Evolutionary conservation across 2,329 filamentous ascomycete genomes (phyloP), one percentile per base, ranked within the genome.

Genomic region (Plenodomus lindquistii): DNA sequence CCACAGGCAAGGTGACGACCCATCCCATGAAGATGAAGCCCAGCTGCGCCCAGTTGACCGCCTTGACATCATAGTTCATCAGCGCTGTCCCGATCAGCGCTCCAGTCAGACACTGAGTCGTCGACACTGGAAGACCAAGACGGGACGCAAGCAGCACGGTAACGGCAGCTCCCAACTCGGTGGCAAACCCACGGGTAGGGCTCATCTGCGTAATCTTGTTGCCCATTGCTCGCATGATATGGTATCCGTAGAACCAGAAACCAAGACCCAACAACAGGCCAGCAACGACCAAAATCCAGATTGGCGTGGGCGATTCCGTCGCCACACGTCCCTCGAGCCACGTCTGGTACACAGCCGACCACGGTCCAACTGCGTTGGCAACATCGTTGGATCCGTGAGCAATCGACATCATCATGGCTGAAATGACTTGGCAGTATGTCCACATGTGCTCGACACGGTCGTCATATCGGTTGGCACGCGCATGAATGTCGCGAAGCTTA

Each of bases 391-490:
- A 83, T 19, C 85, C 85, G 71, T 88, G 86, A 1, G 85, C 85
- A 60, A 89, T 89, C 2, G 85, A 88, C 24, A 86, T 86, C 49
- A 86, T 88, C 75, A 85, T 86, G 48, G 86, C 86, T 24, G 85
- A 67, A 31, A 74, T 50, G 21, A 71, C 64, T 45, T 71, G 68
- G 42, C 65, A 65, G 47, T 69, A 79, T 1, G 76, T 77, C 71
- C 73, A 79, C 41, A 77, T 65, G 61, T 80, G 75, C 58, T 79
- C 77, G 13, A 77, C 75, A 4, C 72, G 68, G 49, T 74, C 74
- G 55, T 79, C 77, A 52, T 78, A 79, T 5, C 65, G 64, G 29
- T 70, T 67, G 8, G 76, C 76, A n/a, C 68, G 67, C 27, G 73
- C 63, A 56, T 77, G 75, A 40, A 71, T 73, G 42, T 60, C 69